These are phyloP conservation scores for Pseudoturritis turrita DNA, from an alignment of 345 rosid species.

Conservation along the genomic window DNA sequence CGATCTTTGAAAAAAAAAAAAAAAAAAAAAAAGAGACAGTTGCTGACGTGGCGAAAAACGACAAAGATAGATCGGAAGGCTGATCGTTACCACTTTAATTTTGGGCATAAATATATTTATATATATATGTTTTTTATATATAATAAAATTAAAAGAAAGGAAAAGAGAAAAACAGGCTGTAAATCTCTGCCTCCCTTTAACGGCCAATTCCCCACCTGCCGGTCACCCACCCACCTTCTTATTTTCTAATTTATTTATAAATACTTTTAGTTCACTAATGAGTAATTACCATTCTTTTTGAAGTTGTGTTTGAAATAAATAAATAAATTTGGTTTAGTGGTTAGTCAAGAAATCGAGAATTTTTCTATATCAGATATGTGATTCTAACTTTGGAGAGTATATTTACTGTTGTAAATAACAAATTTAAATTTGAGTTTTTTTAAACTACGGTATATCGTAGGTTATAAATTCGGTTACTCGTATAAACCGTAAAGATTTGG, in stretches of 20 bases:
- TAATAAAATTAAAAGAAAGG: not conserved
- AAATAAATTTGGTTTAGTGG: not conserved
- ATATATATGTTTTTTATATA: not conserved
- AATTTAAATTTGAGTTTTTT: not conserved
- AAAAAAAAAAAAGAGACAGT: slow-evolving; percentile 30
- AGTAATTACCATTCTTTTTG: not conserved
- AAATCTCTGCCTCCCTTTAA: slow-evolving; percentile 49
- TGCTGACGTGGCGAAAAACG: slow-evolving; percentile 66
- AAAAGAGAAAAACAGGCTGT: slow-evolving; percentile 49
- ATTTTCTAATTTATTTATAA: not conserved
- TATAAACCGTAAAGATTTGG: too few relatives aligned
- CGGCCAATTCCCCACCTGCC: slow-evolving; percentile 42
- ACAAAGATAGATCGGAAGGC: slow-evolving; percentile 61
- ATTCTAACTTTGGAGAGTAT: not conserved
- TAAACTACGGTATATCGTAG: not conserved
- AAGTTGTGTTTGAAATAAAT: too few relatives aligned
- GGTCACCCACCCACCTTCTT: slow-evolving; percentile 25
- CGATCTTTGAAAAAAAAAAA: not conserved
- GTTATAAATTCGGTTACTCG: too few relatives aligned
- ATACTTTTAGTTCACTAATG: not conserved
- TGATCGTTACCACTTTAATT: slow-evolving; percentile 49
- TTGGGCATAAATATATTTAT: not conserved
- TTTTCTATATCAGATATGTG: too few relatives aligned
- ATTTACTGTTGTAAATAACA: not conserved
- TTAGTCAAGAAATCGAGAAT: not conserved